Percentiles rank a stretch among this genome's conserved stretches.
Evolutionary conservation across 23 red algal species (phyloP).

Genomic region (Gracilaria vermiculophylla): DNA sequence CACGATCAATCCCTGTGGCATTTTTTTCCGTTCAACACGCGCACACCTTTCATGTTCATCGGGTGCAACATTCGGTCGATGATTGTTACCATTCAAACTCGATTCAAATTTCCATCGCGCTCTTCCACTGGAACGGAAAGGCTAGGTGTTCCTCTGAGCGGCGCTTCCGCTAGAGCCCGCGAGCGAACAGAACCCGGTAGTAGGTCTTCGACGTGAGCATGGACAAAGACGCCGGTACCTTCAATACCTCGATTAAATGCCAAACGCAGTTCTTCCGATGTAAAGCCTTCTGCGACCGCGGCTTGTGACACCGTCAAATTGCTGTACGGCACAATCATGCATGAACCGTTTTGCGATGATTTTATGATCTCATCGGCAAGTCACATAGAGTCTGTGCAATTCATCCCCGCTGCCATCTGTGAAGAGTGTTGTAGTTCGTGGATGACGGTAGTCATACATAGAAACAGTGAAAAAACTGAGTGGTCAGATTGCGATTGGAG

Average conservation of each 20-base stretch:
- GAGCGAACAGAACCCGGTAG: not conserved
- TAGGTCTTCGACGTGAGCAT: not conserved
- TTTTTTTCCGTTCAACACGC: not conserved
- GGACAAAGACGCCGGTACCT: not conserved
- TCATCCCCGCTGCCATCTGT: not conserved
- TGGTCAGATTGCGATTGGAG: not conserved
- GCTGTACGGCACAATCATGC: constrained; percentile 19
- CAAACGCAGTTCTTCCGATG: constrained; percentile 43
- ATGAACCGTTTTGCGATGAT: not conserved
- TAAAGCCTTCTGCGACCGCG: constrained; percentile 46
- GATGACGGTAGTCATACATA: constrained; percentile 14
- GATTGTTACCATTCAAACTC: constrained; percentile 47
- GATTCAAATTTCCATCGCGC: not conserved
- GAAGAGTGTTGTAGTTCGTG: constrained; percentile 7
- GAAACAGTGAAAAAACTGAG: not conserved
- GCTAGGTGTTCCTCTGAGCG: not conserved
- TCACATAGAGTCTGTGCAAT: constrained; percentile 39
- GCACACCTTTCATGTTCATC: not conserved
- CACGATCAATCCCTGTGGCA: constrained; percentile 25
- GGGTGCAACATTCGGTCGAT: constrained; percentile 17
- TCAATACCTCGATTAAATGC: not conserved
- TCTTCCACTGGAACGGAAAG: constrained; percentile 23
- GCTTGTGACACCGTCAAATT: constrained; percentile 37
- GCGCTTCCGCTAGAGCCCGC: not conserved
- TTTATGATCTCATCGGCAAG: constrained; percentile 48